Percentiles rank a stretch among this genome's conserved stretches.
phyloP scores from a whole-genome alignment of 2,329 filamentous ascomycete species.

The Alternaria brassicicola region DNA sequence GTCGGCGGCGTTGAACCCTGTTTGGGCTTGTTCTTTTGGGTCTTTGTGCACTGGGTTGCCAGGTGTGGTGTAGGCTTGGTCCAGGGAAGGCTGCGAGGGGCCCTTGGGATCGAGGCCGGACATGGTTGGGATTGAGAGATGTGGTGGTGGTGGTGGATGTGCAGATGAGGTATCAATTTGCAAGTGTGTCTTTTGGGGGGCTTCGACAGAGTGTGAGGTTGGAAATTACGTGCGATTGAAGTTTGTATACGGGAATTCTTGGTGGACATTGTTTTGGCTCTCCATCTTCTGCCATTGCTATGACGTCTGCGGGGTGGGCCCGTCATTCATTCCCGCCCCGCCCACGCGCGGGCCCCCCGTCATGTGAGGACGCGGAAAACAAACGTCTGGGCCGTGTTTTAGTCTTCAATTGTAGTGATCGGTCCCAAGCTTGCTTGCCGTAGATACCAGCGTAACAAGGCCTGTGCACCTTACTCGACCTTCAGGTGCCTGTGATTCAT shows the following conservation, averaged over 20 bases:
- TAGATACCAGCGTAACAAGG: background rate
- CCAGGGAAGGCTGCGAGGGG: slow-evolving; percentile 52
- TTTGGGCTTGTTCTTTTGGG: slow-evolving; percentile 46
- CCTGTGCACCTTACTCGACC: background rate
- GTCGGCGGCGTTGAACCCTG: slow-evolving; percentile 44
- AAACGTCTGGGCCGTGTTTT: slow-evolving; percentile 13
- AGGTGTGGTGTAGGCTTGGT: slow-evolving; percentile 55
- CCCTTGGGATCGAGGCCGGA: slow-evolving; percentile 50
- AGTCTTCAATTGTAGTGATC: slow-evolving; percentile 15
- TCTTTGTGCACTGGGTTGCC: slow-evolving; percentile 55
- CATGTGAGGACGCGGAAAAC: slow-evolving; percentile 19
- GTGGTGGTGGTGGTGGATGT: slow-evolving; percentile 1
- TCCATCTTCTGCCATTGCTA: slow-evolving; percentile 18
- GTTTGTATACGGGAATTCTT: slow-evolving; percentile 8
- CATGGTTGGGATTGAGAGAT: slow-evolving; percentile 31
- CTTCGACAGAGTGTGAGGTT: background rate
- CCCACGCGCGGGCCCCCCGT: slow-evolving; percentile 8
- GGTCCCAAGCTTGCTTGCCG: background rate
- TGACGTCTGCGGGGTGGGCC: slow-evolving; percentile 41
- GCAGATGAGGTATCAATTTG: background rate
- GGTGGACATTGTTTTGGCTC: slow-evolving; percentile 3
- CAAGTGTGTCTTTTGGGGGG: background rate
- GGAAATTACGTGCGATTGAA: background rate
- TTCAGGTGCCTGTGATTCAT: background rate
- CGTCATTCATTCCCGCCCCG: slow-evolving; percentile 33